Base-by-base conservation (phyloP, 2,329 filamentous ascomycete species). In the Colletotrichum sp. region DNA sequence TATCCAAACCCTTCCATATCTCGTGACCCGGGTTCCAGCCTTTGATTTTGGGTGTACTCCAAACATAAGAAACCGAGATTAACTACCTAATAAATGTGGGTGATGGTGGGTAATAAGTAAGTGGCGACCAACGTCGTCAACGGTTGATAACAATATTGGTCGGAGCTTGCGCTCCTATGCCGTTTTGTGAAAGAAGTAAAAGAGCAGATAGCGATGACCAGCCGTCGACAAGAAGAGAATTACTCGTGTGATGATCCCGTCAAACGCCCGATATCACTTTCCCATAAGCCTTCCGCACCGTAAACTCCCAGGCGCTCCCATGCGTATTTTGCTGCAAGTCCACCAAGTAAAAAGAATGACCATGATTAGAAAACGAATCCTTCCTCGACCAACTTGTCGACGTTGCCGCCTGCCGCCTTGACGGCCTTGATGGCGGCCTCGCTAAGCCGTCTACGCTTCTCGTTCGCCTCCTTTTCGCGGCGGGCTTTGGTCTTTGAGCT, bases 401-500 rank as follows among this genome's bases (percentile, higher is more conserved):
- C 86, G 78, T 96, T 92, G 4, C 94, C 94, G 2, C 94, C 94
- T 0, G 92, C 94, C 13, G 92, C 93, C 71, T 90, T 87, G 0
- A 96, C 91, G 10, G 93, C 93, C 83, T 91, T 91, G 77, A 93
- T 85, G 34, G 94, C 92, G 9, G 92, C 92, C 83, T 94, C 91
- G 80, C 90, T 93, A 71, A 96, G 82, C 81, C 90, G 89, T 78
- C 93, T 86, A 79, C 94, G 88, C 84, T 93, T 93, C 81, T 98
- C 96, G 69, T 90, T 88, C 3, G 95, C 95, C 86, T 98, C 96
- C 83, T 95, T 94, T 84, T 98, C 96, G 66, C 97, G 88, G 71
- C 96, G 87, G n/a, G 95, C 95, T 83, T 98, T 98, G 10, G 97
- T 98, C 90, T 98, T 98, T 78, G 92, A 94, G 79, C 93, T 96